Evolutionary conservation across 2,329 filamentous ascomycete species (phyloP), one percentile per base, ranked within the genome.

Genomic region (Fusarium sp.): DNA sequence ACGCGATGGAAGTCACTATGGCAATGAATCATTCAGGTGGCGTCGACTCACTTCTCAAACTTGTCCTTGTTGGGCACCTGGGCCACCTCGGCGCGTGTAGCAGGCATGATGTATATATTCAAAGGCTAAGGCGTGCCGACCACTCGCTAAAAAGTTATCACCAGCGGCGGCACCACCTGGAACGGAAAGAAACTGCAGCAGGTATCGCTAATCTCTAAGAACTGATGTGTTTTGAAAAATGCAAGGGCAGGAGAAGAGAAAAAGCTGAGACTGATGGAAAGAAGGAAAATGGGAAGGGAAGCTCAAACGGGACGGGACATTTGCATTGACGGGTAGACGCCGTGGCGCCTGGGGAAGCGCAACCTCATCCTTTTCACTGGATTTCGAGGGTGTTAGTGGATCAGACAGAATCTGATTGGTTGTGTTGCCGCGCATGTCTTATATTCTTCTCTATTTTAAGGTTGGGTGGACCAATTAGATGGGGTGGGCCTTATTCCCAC

Each of bases 31-130:
- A n/a, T n/a, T n/a, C n/a, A n/a, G n/a, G 34, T 58, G 30, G 8
- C 27, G 14, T 27, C n/a, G 23, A 74, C 75, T 70, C 45, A 77
- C 76, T 75, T 65, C 37, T 74, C 73, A 54, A 77, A 77, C 50
- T 58, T 58, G 64, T 45, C 41, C 18, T 41, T 43, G 23, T 68
- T 62, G 30, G 65, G 43, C 39, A 35, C 58, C 20, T 32, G 25
- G 25, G 68, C 58, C 43, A 62, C 35, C 16, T 56, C 52, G 34
- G 62, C 30, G 54, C 64, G 66, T 6, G 66, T 43, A 61, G 50
- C 4, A 16, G 66, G 34, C 69, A 76, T 76, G 64, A 2, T 50
- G 45, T 27, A 30, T 50, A 32, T 69, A 27, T 65, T 23, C 39
- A 67, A 67, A 63, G 41, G 25, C 52, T 45, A 45, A 25, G 23